Base-by-base conservation (phyloP, 352 stramenopile species). In the Phytophthora syringae region DNA sequence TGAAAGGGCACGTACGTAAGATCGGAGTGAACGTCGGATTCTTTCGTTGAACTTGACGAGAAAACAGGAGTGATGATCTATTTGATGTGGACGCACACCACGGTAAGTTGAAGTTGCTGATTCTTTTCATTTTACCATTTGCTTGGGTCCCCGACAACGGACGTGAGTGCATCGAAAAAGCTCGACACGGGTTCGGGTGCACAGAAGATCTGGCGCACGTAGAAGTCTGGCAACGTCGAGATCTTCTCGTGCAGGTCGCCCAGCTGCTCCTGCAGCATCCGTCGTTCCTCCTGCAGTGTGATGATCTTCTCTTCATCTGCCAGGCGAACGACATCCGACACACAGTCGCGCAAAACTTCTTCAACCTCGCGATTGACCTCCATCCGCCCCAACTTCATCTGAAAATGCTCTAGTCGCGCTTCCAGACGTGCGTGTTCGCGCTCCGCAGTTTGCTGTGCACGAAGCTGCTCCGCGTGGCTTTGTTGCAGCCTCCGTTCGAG, bases 161-260 rank as follows among this genome's bases (percentile, higher is more conserved):
- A 32, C 27, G 27, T 32, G 27, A 32, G 27, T 32, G 27, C 27
- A 32, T 32, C 70, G 50, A 32, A 32, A 32, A 32, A 32, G 27
- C 27, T 32, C 27, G 27, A 9, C 27, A 32, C 27, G 5, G 27
- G 27, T 32, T 32, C 27, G 5, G 27, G 27, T 32, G 27, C 27
- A 32, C 27, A 32, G 27, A 32, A 32, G 9, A 32, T 9, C 27
- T 32, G 27, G 5, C 27, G 27, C 9, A 32, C 27, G 27, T 32
- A 32, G 9, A 32, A 32, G 39, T 94, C 87, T 27, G 87, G 87
- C 37, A 94, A 71, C 12, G 82, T 90, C 40, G 87, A 93, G 66
- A 94, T 89, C 61, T 94, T 95, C 47, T 92, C 58, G 47, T 90
- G 88, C 22, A 95, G 58, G 43, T 94, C 80, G 15, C 79, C 81